A percentile compares a stretch with the other conserved stretches of the same genome.
Conservation (phyloP, 2,329 filamentous ascomycete genomes). For the Penicillium sclerotiorum region DNA sequence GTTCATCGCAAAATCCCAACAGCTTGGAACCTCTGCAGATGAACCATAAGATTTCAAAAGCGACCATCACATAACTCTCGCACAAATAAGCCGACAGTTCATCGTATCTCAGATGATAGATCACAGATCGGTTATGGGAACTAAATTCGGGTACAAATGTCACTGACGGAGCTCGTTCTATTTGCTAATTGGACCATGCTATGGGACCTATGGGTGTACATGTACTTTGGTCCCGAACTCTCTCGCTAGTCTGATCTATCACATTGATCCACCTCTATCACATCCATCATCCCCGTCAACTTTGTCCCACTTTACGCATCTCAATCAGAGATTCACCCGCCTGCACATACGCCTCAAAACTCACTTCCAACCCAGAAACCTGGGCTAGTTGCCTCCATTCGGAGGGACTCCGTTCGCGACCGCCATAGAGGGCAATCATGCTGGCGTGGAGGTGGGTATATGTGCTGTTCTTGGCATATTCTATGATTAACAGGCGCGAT, state of each 20-base stretch:
- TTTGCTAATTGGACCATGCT: no score
- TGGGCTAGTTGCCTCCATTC: constrained; percentile 41
- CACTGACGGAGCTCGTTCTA: no score
- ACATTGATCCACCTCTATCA: background rate
- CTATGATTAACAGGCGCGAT: constrained; percentile 40
- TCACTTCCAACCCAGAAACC: constrained; percentile 36
- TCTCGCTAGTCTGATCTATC: background rate
- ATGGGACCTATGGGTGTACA: no score
- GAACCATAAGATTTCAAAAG: background rate
- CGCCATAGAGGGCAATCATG: constrained; percentile 41
- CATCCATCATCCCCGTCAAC: background rate
- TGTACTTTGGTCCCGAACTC: no score
- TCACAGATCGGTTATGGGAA: no score
- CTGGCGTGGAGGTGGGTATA: constrained; percentile 40
- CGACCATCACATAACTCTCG: no score
- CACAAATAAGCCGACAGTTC: background rate
- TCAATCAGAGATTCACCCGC: constrained; percentile 40
- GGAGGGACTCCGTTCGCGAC: constrained; percentile 34
- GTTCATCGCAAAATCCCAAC: background rate
- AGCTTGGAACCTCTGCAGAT: background rate
- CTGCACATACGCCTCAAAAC: constrained; percentile 38
- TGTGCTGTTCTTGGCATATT: constrained; percentile 39
- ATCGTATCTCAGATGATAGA: background rate
- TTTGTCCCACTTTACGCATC: constrained; percentile 26
- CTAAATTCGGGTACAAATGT: no score